phyloP scores from a whole-genome alignment of 2,329 filamentous ascomycete genomes.

The Emergomyces pasteurianus region DNA sequence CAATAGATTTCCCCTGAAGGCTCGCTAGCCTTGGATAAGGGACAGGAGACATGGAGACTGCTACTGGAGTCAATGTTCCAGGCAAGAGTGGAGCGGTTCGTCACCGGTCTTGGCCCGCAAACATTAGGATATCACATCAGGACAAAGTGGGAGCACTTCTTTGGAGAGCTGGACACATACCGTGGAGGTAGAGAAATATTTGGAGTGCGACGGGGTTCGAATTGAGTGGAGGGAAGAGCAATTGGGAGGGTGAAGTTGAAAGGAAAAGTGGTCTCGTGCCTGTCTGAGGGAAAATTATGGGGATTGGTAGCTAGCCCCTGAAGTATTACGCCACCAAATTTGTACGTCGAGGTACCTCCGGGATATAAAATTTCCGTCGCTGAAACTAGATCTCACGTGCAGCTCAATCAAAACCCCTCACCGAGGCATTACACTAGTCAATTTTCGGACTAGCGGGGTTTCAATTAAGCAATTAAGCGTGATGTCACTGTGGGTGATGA shows the following conservation, averaged over 20 bases:
- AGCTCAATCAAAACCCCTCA: neutral
- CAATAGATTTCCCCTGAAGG: neutral
- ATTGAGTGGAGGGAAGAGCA: too few relatives aligned
- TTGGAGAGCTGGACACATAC: neutral
- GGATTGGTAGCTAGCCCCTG: neutral
- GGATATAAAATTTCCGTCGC: neutral
- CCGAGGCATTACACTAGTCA: neutral
- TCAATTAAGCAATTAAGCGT: neutral
- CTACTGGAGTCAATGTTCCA: neutral
- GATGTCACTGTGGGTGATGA: neutral
- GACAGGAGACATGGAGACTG: too few relatives aligned
- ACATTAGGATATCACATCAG: neutral
- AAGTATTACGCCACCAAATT: neutral
- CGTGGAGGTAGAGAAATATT: neutral
- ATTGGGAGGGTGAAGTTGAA: slow-evolving; percentile 2
- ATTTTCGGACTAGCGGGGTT: neutral
- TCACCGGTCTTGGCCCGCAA: neutral
- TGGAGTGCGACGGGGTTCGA: neutral
- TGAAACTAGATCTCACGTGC: neutral
- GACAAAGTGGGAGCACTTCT: too few relatives aligned
- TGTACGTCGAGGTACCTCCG: neutral
- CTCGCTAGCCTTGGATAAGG: neutral
- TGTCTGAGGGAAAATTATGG: neutral
- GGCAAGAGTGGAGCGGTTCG: neutral
- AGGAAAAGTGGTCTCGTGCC: slow-evolving; percentile 24